phyloP scores from a whole-genome alignment of 805 yeast species.

The Hanseniaspora nectarophila region DNA sequence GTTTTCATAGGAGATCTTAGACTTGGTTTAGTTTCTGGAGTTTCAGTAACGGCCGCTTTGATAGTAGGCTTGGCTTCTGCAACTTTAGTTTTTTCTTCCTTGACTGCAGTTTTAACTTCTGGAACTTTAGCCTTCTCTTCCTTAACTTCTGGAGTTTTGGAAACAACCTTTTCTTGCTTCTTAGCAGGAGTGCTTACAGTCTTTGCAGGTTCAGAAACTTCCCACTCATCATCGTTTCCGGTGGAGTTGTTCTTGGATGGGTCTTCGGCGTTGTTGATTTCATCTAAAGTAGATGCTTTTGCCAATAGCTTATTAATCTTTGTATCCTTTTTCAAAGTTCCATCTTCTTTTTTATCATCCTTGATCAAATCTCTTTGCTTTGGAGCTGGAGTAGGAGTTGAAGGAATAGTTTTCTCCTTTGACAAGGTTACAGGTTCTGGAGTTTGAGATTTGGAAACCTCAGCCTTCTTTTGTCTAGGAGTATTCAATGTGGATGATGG shows the following conservation, averaged over 20 bases:
- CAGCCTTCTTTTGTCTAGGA: constrained; percentile 31
- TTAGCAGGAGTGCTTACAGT: constrained; percentile 13
- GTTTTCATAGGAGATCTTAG: constrained; percentile 16
- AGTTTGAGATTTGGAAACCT: constrained; percentile 14
- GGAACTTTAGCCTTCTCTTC: no score
- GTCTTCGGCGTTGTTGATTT: constrained; percentile 27
- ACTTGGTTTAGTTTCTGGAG: constrained; percentile 14
- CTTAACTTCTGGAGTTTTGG: constrained; percentile 7
- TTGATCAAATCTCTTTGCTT: constrained; percentile 13
- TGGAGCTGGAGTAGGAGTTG: constrained; percentile 20
- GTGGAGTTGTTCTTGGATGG: constrained; percentile 24
- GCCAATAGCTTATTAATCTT: constrained; percentile 25
- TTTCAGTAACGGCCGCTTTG: constrained; percentile 5
- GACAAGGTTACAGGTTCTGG: constrained; percentile 16
- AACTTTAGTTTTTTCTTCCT: no score
- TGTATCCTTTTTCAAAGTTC: constrained; percentile 21
- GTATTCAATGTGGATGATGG: constrained; percentile 23
- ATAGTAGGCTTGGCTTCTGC: no score
- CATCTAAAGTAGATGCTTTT: constrained; percentile 25
- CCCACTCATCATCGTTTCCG: constrained; percentile 23
- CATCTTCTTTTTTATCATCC: constrained; percentile 16
- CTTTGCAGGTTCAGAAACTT: constrained; percentile 19
- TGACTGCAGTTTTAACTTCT: constrained; percentile 13
- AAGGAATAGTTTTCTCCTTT: constrained; percentile 18
- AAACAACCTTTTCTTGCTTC: not conserved